Evolutionary conservation across 2,329 filamentous ascomycete genomes (phyloP).

Genomic region (Fusarium citri): DNA sequence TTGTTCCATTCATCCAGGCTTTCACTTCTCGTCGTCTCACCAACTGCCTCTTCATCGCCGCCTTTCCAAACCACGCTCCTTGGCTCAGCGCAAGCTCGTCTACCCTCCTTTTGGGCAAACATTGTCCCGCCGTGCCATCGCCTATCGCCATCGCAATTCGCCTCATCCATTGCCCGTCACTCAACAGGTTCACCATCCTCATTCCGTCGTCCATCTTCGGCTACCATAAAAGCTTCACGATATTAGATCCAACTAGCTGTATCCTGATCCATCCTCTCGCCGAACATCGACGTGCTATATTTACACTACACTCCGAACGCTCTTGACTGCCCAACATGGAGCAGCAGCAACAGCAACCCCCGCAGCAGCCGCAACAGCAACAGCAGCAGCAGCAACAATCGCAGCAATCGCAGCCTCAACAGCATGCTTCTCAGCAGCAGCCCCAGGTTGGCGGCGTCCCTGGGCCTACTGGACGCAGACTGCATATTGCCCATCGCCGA

Average conservation of each 20-base stretch:
- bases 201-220: conserved; percentile 41
- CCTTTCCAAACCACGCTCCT: conserved; percentile 54
- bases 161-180: conserved; percentile 43
- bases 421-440: conserved; percentile 60
- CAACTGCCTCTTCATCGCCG: conserved; percentile 52
- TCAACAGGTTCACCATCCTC: conserved; percentile 42
- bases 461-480: conserved; percentile 85
- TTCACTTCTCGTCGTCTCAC: conserved; percentile 56
- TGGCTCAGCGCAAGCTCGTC: conserved; percentile 52
- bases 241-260: conserved; percentile 41
- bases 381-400: conserved; percentile 68
- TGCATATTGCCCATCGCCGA: conserved; percentile 97
- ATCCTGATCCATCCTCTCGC: conserved; percentile 40
- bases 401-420: conserved; percentile 68
- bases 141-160: conserved; percentile 46
- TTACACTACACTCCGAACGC: conserved; percentile 46
- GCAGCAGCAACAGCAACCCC: conserved; percentile 63
- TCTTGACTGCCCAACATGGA: conserved; percentile 68
- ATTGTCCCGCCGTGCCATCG: conserved; percentile 50
- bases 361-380: conserved; percentile 65
- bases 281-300: conserved; percentile 55
- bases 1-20: conserved; percentile 56
- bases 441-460: conserved; percentile 67
- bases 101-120: conserved; percentile 55
- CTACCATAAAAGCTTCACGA: conserved; percentile 39